Evolutionary conservation across 768 basidiomycete genomes (phyloP).

Genomic region (Coprinopsis sp.): DNA sequence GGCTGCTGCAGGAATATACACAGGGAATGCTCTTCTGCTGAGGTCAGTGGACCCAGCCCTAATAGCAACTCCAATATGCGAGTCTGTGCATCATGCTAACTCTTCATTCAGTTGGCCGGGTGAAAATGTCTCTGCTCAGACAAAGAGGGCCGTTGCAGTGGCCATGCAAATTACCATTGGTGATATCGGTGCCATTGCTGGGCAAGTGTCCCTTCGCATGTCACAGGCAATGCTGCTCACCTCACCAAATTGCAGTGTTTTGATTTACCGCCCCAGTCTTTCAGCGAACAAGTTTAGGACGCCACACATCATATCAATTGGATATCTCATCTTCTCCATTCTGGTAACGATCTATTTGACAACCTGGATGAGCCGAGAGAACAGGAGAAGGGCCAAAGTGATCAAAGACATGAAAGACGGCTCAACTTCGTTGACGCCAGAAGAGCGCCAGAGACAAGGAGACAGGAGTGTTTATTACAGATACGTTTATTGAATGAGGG

Average conservation of each 20-base stretch:
- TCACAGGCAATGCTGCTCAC: background rate
- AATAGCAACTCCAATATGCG: too few relatives aligned
- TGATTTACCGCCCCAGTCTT: slow-evolving; percentile 51
- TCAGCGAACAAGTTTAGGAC: slow-evolving; percentile 42
- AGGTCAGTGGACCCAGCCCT: slow-evolving; percentile 29
- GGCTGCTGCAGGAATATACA: slow-evolving; percentile 52
- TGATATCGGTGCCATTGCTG: slow-evolving; percentile 55
- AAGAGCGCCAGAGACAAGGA: slow-evolving; percentile 29
- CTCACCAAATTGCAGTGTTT: slow-evolving; percentile 29
- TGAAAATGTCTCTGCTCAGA: slow-evolving; percentile 67
- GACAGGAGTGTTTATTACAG: slow-evolving; percentile 36
- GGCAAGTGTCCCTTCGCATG: slow-evolving; percentile 19
- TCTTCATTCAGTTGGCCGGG: slow-evolving; percentile 45
- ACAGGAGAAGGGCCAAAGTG: slow-evolving; percentile 36
- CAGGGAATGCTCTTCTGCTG: slow-evolving; percentile 51
- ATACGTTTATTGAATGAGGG: slow-evolving; percentile 33
- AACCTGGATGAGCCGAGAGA: slow-evolving; percentile 47
- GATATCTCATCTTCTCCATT: slow-evolving; percentile 49
- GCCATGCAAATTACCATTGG: slow-evolving; percentile 64
- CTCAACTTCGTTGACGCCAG: slow-evolving; percentile 14
- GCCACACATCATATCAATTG: slow-evolving; percentile 56
- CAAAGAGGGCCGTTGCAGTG: slow-evolving; percentile 57
- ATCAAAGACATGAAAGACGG: slow-evolving; percentile 21
- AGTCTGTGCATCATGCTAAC: too few relatives aligned
- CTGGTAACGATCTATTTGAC: slow-evolving; percentile 40